Percentiles rank a stretch among this genome's conserved stretches.
Conservation (phyloP, 164 flowering plant species). For the Magnolia officinalis region DNA sequence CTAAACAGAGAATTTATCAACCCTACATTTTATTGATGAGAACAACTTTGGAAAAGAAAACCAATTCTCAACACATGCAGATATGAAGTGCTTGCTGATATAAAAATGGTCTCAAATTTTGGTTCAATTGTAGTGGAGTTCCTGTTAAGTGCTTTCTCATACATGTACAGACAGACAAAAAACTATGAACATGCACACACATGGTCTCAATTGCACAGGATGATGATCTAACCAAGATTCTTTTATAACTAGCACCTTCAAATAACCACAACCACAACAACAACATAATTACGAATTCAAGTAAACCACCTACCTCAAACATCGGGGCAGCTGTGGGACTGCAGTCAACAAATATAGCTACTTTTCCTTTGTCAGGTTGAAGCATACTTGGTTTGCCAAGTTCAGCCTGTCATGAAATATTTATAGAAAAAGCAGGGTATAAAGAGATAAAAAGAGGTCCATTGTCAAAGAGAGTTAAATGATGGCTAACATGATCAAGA, state of each 20-base stretch:
- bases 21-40: no score
- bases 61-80: not conserved
- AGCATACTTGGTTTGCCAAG: conserved; percentile 72
- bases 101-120: no score
- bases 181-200: not conserved
- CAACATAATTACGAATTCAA: no score
- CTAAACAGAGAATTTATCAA: no score
- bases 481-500: not conserved
- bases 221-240: not conserved
- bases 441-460: not conserved
- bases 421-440: not conserved
- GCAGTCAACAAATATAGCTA: conserved; percentile 70
- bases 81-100: not conserved
- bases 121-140: not conserved
- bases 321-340: conserved; percentile 85
- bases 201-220: not conserved
- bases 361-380: conserved; percentile 82
- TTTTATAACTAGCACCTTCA: not conserved
- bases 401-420: conserved; percentile 64
- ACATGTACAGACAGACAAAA: not conserved
- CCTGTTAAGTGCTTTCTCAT: not conserved
- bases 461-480: not conserved
- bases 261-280: not conserved
- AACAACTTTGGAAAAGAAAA: no score
- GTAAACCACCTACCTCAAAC: conserved; percentile 61